A percentile compares a stretch with the other conserved stretches of the same genome.
phyloP scores from a whole-genome alignment of 2,329 filamentous ascomycete genomes.

The Colletotrichum sansevieriae region DNA sequence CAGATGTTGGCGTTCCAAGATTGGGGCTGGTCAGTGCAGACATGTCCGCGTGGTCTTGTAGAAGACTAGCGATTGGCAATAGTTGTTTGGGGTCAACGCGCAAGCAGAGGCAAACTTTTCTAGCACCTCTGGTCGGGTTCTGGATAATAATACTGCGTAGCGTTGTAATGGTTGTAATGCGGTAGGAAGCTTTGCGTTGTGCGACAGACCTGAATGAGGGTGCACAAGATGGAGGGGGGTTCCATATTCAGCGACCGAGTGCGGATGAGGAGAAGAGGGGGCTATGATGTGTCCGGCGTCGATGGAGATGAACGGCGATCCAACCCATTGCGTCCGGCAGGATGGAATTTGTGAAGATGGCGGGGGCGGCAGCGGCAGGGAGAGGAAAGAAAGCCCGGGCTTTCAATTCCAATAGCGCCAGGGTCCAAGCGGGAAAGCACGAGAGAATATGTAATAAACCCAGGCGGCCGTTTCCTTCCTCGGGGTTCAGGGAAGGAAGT shows the following conservation, averaged over 20 bases:
- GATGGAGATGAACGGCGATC: too few relatives aligned
- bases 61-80: slow-evolving; percentile 14
- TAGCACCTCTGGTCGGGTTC: neutral
- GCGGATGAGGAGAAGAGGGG: neutral
- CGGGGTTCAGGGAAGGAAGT: slow-evolving; percentile 23
- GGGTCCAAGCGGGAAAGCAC: slow-evolving; percentile 8
- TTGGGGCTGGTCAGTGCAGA: slow-evolving; percentile 13
- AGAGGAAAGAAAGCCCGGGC: too few relatives aligned
- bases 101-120: slow-evolving; percentile 31
- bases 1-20: slow-evolving; percentile 4
- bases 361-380: neutral
- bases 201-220: slow-evolving; percentile 25
- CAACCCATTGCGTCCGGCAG: neutral
- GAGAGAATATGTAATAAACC: slow-evolving; percentile 12
- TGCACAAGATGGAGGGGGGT: neutral
- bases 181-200: slow-evolving; percentile 26
- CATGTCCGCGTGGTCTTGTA: slow-evolving; percentile 25
- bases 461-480: slow-evolving; percentile 37
- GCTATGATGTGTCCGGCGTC: too few relatives aligned
- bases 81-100: slow-evolving; percentile 18
- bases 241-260: neutral
- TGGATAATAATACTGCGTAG: slow-evolving; percentile 14
- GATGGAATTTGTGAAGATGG: slow-evolving; percentile 13
- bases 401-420: neutral
- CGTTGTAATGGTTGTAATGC: slow-evolving; percentile 21